These are phyloP conservation scores for Carnegiea gigantea DNA, from an alignment of 179 eudicot species.

Conservation along the genomic window DNA sequence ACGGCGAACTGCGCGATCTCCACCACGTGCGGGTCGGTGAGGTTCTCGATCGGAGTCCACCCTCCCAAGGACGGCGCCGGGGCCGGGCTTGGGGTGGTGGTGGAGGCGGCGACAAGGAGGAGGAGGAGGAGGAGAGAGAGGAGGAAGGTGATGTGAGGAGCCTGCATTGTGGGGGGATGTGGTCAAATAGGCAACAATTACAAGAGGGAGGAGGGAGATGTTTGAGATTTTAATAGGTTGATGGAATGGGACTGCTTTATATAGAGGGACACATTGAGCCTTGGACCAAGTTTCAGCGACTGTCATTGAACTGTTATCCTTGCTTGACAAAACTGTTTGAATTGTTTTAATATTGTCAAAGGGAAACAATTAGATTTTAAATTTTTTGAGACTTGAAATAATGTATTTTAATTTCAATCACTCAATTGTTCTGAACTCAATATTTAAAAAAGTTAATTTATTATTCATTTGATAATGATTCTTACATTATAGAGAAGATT, in stretches of 20 bases:
- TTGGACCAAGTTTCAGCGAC: not conserved
- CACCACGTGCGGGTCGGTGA: slow-evolving; percentile 26
- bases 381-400: no score
- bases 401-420: no score
- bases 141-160: slow-evolving; percentile 12
- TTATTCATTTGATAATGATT: no score
- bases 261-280: not conserved
- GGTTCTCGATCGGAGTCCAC: slow-evolving; percentile 25
- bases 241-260: not conserved
- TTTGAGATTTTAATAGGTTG: not conserved
- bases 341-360: no score
- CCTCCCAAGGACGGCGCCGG: slow-evolving; percentile 14
- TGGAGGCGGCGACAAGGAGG: slow-evolving; percentile 8
- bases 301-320: not conserved
- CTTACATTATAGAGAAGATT: no score
- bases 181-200: not conserved
- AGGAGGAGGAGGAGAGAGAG: slow-evolving; percentile 3
- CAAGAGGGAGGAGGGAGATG: not conserved
- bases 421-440: no score
- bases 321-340: not conserved
- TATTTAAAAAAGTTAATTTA: no score
- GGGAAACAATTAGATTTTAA: no score
- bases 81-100: not conserved
- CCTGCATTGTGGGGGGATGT: slow-evolving; percentile 13
- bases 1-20: slow-evolving; percentile 44